Base-by-base conservation (phyloP, 768 basidiomycete species). In the Calvatia gigantea region DNA sequence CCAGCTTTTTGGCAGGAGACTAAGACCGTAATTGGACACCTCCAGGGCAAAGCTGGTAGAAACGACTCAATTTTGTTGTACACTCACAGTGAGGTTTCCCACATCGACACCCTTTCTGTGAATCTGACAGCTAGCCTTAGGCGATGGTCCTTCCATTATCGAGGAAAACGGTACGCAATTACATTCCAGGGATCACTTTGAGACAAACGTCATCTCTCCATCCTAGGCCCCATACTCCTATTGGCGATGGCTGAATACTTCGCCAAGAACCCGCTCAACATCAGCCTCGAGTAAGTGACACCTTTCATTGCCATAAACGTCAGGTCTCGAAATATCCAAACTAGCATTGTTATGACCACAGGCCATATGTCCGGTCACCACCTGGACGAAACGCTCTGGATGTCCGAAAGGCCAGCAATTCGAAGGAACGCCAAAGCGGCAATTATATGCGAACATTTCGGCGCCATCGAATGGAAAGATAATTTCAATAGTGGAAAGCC, bases 381-480 rank as follows among this genome's bases (percentile, higher is more conserved):
- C 31, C 54, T 70, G 21, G 62, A 67, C 51, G 69, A 70, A 59
- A 62, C 64, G 1, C 19, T 48, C 11, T 70, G 67, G 67, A 68
- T 68, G 69, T 51, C 37, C 35, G 56, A 61, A n/a, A 57, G 64
- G 4, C 65, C 65, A 5, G 61, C 61, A 9, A 56, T 69, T 54
- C 50, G 65, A 39, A 42, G 44, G 15, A 66, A 61, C 43, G 68
- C 67, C 6, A 65, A 64, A 46, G 68, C 66, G 15, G 68, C 68
- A 6, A 58, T 69, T 44, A 63, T 68, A 5, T 65, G 64, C 58
- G 68, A 69, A 46, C 68, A 69, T 47, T 69, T 69, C 35, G 68
- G 68, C 15, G 68, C 67, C 12, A 44, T 66, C 12, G 65, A 69
- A 51, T 68, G 64, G 65, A 69, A 69, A 35, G 68, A 69, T 49